These are phyloP conservation scores for Toxoplasma gondii DNA, from an alignment of 169 alveolate species.

Conservation along the genomic window DNA sequence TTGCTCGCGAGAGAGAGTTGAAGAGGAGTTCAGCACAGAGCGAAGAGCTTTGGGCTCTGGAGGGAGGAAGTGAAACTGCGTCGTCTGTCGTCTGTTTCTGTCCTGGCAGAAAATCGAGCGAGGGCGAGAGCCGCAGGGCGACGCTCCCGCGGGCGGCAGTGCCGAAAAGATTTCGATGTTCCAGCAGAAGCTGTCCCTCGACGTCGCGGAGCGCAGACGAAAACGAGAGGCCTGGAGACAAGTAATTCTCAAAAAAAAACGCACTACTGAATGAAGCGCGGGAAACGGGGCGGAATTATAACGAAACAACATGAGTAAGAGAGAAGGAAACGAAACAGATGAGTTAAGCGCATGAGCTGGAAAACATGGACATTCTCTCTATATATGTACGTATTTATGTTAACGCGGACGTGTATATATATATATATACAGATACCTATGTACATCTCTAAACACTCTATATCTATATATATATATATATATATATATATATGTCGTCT, in stretches of 20 bases:
- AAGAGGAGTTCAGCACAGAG: conserved; percentile 1
- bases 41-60: not conserved
- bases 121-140: conserved; percentile 1
- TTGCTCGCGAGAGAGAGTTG: conserved; percentile 19
- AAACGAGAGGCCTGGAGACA: conserved; percentile 11
- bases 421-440: not conserved
- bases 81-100: not conserved
- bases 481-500: not conserved
- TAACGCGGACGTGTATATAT: not conserved
- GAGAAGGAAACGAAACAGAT: not conserved
- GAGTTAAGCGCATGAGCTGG: not conserved
- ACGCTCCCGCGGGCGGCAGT: conserved; percentile 7
- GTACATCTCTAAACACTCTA: not conserved
- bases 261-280: not conserved
- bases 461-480: not conserved
- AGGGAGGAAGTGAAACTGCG: not conserved
- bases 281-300: not conserved
- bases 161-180: conserved; percentile 1
- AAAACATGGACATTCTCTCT: not conserved
- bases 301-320: not conserved
- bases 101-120: not conserved
- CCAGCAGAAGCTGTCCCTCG: conserved; percentile 14
- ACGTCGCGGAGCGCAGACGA: not conserved
- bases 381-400: not conserved
- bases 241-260: too few relatives aligned